A percentile compares a stretch with the other conserved stretches of the same genome.
Conservation (phyloP, 169 alveolate genomes). For the Cryptosporidium viatorum region DNA sequence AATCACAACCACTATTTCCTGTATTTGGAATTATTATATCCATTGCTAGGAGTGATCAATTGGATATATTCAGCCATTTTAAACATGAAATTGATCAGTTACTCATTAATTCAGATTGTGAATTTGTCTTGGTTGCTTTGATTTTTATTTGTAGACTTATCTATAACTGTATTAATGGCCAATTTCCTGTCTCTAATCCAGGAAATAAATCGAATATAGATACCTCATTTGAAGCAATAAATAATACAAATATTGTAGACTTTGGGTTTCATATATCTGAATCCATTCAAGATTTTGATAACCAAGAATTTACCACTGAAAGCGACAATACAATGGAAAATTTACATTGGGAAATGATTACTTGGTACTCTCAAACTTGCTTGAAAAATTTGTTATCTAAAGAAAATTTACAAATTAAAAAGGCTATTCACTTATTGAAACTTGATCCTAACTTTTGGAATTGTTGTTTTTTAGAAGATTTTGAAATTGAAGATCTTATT, state of each 20-base stretch:
- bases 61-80: not conserved
- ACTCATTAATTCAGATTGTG: not conserved
- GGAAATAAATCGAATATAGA: not conserved
- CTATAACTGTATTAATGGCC: constrained; percentile 13
- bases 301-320: not conserved
- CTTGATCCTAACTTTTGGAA: constrained; percentile 63
- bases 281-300: not conserved
- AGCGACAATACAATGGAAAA: not conserved
- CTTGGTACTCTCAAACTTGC: constrained; percentile 45
- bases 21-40: not conserved
- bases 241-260: constrained; percentile 10
- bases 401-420: not conserved
- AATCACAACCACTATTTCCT: constrained; percentile 44
- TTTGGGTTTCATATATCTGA: constrained; percentile 57
- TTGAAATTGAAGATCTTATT: not conserved
- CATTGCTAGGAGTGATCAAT: not conserved
- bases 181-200: not conserved
- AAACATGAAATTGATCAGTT: not conserved
- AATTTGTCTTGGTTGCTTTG: constrained; percentile 14
- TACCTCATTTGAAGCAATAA: not conserved
- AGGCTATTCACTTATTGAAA: constrained; percentile 5
- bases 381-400: not conserved
- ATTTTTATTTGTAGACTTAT: constrained; percentile 50
- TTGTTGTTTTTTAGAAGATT: constrained; percentile 29
- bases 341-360: constrained; percentile 3